Base-by-base conservation (phyloP, 164 flowering plant genomes). In the Magnolia officinalis region DNA sequence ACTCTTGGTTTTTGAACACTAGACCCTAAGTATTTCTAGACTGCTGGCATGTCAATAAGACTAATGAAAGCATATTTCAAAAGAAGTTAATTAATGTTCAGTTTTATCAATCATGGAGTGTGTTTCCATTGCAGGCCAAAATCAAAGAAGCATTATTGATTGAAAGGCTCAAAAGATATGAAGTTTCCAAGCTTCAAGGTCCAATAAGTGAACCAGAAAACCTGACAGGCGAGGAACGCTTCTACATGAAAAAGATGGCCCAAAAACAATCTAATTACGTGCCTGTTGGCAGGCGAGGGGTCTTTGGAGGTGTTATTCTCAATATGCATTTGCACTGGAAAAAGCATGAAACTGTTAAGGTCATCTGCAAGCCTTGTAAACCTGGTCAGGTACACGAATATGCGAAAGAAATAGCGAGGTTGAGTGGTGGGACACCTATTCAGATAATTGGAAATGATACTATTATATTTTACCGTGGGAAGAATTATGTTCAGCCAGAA, bases 241-340 rank as follows among this genome's bases (percentile, higher is more conserved):
- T 92, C 75, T 95, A 88, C 80, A 75, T 93, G 83, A 95, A 90
- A 82, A 93, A 90, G 81, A 95, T 93, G 98, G 94, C 90, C 7
- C 97, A 92, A 82, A 95, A 95, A 82, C 80, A 84, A 52, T 91
- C 97, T 67, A 95, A 95, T 81, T 95, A 95, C 82, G 93, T 85
- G 2, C 96, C 90, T 50, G 81, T 95, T 79, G 98, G 98, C 67
- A 85, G 91, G 85, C 85, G 98, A 86, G 98, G 97, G 52, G 63
- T 95, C 24, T 93, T 89, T 84, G 98, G 97, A 59, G 98, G 98
- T n/a, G 93, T 93, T 76, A 88, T 95, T 80, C 95, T 91, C 11
- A 95, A 95, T 74, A 95, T 95, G 98, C 97, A 95, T 80, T 78
- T 95, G 89, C 97, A 95, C 75, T 95, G 98, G 98, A 95, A 95